Percentiles rank a stretch among this genome's conserved stretches.
Conservation (phyloP, 2,329 filamentous ascomycete genomes). For the Phialophora verrucosa region DNA sequence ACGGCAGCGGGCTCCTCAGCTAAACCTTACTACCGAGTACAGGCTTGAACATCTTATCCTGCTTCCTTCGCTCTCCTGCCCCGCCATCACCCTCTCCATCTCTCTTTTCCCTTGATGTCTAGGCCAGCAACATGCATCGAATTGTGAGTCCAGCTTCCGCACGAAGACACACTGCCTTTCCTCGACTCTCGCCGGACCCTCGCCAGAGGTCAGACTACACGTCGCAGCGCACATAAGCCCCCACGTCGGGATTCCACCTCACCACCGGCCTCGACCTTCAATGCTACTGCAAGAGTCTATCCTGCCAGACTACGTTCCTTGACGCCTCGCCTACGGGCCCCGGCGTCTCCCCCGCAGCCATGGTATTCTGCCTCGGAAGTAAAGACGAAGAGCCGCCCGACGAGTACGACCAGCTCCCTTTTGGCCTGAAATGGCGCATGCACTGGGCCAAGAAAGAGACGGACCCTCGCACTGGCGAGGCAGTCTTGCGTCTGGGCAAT, state of each 20-base stretch:
- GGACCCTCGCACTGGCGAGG: conserved; percentile 34
- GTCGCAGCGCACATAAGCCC: conserved; percentile 9
- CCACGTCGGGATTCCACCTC: neutral
- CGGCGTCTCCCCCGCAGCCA: conserved; percentile 24
- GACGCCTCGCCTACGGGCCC: conserved; percentile 4
- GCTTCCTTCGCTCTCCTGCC: neutral
- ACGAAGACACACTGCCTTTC: conserved; percentile 27
- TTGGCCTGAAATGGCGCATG: conserved; percentile 37
- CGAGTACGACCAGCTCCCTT: conserved; percentile 39
- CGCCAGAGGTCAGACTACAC: conserved; percentile 26
- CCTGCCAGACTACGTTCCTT: neutral
- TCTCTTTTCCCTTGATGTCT: conserved; percentile 25
- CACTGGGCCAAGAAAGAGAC: conserved; percentile 36
- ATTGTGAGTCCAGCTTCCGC: conserved; percentile 25
- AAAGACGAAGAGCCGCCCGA: conserved; percentile 36
- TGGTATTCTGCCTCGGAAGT: conserved; percentile 33
- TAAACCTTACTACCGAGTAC: conserved; percentile 1
- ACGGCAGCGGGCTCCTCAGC: neutral
- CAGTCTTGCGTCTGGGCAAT: conserved; percentile 35
- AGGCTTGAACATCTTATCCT: conserved; percentile 4
- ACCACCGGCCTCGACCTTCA: conserved; percentile 7
- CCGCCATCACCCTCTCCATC: conserved; percentile 5
- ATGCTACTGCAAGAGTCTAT: conserved; percentile 19
- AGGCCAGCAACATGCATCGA: conserved; percentile 29
- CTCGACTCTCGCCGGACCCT: conserved; percentile 26